These are phyloP conservation scores for Nepenthes alata DNA, from an alignment of 179 eudicot genomes.

Conservation along the genomic window DNA sequence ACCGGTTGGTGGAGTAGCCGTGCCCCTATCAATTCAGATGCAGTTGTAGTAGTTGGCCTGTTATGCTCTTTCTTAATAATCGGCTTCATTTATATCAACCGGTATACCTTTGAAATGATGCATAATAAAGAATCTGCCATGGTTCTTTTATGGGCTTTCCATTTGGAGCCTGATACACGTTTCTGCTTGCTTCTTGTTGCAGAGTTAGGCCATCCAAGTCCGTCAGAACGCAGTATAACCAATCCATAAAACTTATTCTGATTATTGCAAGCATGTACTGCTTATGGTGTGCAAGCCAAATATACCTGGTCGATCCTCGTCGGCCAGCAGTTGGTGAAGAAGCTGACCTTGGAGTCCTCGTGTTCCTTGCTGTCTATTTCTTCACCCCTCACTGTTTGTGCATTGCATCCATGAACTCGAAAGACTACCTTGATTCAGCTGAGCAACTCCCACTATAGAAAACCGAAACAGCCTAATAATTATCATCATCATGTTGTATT, in stretches of 20 bases:
- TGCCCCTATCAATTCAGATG: slow-evolving; percentile 74
- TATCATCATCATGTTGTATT: too few relatives aligned
- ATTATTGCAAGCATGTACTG: slow-evolving; percentile 44
- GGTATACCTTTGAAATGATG: slow-evolving; percentile 19
- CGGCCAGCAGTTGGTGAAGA: slow-evolving; percentile 85
- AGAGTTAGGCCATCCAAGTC: slow-evolving; percentile 48
- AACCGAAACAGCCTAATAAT: background rate
- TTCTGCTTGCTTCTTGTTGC: slow-evolving; percentile 5
- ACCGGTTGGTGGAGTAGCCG: slow-evolving; percentile 85
- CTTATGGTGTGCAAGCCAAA: slow-evolving; percentile 83
- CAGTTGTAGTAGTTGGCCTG: slow-evolving; percentile 54
- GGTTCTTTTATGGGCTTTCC: background rate
- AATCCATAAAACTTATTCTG: slow-evolving; percentile 38
- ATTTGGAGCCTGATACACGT: background rate
- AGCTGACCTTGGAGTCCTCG: slow-evolving; percentile 83
- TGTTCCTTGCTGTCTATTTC: slow-evolving; percentile 55
- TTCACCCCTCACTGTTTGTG: slow-evolving; percentile 70
- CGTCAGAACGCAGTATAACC: slow-evolving; percentile 19
- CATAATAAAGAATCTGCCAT: background rate
- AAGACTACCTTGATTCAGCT: slow-evolving; percentile 16
- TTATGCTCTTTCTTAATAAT: slow-evolving; percentile 46
- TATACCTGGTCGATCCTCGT: slow-evolving; percentile 59
- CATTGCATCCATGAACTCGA: slow-evolving; percentile 58
- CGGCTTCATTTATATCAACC: slow-evolving; percentile 67
- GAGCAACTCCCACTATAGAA: slow-evolving; percentile 25